Conservation (phyloP, 2,329 filamentous ascomycete species). For the Arachnopeziza araneosa region DNA sequence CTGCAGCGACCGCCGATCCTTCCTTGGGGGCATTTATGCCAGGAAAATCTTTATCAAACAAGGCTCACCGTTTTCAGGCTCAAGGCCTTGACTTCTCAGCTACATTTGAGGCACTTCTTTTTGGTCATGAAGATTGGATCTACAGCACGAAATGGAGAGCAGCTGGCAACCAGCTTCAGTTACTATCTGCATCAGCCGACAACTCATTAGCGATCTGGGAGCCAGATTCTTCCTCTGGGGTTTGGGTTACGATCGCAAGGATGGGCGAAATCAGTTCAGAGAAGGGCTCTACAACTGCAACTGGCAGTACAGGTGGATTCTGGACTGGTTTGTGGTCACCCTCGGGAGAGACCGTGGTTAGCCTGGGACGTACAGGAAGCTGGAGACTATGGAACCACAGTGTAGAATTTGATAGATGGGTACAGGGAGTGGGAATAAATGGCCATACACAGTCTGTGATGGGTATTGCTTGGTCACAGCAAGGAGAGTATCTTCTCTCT, state of each 20-base stretch:
- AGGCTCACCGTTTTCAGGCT: constrained; percentile 70
- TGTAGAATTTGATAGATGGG: constrained; percentile 60
- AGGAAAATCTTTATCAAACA: constrained; percentile 78
- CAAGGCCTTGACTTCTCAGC: constrained; percentile 62
- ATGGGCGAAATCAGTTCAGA: constrained; percentile 91
- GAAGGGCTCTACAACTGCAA: constrained; percentile 94
- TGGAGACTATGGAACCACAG: constrained; percentile 82
- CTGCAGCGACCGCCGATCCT: constrained; percentile 51
- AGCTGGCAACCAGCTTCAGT: constrained; percentile 47
- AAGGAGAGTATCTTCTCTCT: constrained; percentile 79
- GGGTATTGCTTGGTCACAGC: constrained; percentile 76
- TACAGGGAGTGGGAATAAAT: constrained; percentile 68
- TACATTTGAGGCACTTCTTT: constrained; percentile 87
- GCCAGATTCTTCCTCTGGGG: constrained; percentile 72
- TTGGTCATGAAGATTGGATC: constrained; percentile 98
- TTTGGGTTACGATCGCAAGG: constrained; percentile 82
- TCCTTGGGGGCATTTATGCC: constrained; percentile 52
- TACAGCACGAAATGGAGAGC: constrained; percentile 61
- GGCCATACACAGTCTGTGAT: constrained; percentile 81
- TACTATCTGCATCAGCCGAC: constrained; percentile 88
- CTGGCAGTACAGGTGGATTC: constrained; percentile 91
- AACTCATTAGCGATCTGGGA: constrained; percentile 95
- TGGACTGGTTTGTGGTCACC: constrained; percentile 95
- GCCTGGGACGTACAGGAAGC: constrained; percentile 84
- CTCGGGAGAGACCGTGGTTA: constrained; percentile 66